A percentile compares a stretch with the other conserved stretches of the same genome.
These are phyloP conservation scores for Salix purpurea DNA, from an alignment of 345 rosid species.

Conservation along the genomic window DNA sequence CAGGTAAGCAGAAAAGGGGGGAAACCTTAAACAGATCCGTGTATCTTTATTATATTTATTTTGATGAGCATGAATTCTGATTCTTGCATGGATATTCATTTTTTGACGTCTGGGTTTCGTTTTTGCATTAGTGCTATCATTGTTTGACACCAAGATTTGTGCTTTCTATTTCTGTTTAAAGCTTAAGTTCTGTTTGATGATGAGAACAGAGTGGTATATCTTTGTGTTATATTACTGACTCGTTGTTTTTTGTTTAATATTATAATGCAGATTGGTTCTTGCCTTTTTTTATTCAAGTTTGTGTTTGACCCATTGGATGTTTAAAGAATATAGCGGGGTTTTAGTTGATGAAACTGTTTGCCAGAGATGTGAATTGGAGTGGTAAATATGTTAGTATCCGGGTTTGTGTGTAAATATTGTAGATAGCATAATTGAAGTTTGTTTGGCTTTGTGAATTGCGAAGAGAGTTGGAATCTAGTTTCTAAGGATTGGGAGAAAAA, in stretches of 20 bases:
- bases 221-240: conserved; percentile 10
- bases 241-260: not conserved
- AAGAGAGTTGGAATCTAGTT: conserved; percentile 1
- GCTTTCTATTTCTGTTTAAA: not conserved
- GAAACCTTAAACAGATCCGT: conserved; percentile 21
- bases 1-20: conserved; percentile 1
- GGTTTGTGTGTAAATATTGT: conserved; percentile 6
- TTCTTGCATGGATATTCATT: conserved; percentile 1
- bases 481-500: conserved; percentile 40
- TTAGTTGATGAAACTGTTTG: conserved; percentile 10
- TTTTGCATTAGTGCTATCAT: not conserved
- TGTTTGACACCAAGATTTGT: not conserved
- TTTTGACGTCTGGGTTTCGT: conserved; percentile 2
- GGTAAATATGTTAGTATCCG: not conserved
- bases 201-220: not conserved
- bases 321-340: not conserved
- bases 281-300: not conserved
- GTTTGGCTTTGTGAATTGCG: conserved; percentile 7
- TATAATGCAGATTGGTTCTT: conserved; percentile 25
- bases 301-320: conserved; percentile 6
- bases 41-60: not conserved
- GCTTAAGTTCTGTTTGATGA: not conserved
- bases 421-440: conserved; percentile 10
- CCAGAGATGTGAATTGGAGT: conserved; percentile 11
- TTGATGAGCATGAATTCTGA: conserved; percentile 4